Percentiles rank a stretch among this genome's conserved stretches.
These are phyloP conservation scores for Cercospora sp. DNA, from an alignment of 2,329 filamentous ascomycete species.

Conservation along the genomic window DNA sequence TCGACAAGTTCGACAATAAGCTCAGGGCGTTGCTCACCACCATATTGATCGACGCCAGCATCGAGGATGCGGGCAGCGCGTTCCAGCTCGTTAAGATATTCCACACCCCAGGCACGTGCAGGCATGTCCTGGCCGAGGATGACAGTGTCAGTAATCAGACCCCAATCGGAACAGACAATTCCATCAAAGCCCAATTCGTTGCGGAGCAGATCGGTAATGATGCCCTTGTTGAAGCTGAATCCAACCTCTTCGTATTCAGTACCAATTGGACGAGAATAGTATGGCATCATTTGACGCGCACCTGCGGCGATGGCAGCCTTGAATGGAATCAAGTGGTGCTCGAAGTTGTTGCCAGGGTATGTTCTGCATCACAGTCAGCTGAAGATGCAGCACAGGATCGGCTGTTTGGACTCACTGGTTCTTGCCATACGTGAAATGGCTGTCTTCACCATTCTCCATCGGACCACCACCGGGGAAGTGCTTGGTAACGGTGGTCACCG, in stretches of 20 bases:
- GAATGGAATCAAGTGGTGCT: slow-evolving; percentile 55
- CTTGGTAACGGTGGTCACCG: slow-evolving; percentile 54
- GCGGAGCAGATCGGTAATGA: slow-evolving; percentile 53
- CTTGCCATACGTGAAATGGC: slow-evolving; percentile 56
- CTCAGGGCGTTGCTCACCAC: slow-evolving; percentile 52
- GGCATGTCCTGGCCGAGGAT: slow-evolving; percentile 50
- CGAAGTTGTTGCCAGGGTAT: slow-evolving; percentile 54
- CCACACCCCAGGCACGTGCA: slow-evolving; percentile 54
- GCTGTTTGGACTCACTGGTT: slow-evolving; percentile 37
- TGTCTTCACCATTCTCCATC: slow-evolving; percentile 53
- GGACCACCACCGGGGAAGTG: slow-evolving; percentile 57
- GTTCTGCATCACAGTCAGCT: slow-evolving; percentile 28
- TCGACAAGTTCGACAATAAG: slow-evolving; percentile 52
- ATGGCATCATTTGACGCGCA: slow-evolving; percentile 55
- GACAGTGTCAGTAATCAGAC: slow-evolving; percentile 50
- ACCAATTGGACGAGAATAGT: slow-evolving; percentile 52
- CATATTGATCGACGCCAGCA: slow-evolving; percentile 56
- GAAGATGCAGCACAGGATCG: neutral
- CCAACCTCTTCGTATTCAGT: slow-evolving; percentile 51
- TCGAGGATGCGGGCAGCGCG: slow-evolving; percentile 49
- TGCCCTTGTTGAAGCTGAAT: slow-evolving; percentile 54
- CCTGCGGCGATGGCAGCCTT: slow-evolving; percentile 53
- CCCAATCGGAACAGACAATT: slow-evolving; percentile 57
- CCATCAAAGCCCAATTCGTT: slow-evolving; percentile 53
- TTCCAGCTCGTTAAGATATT: slow-evolving; percentile 47